Evolutionary conservation across 768 basidiomycete genomes (phyloP).

Genomic region (Russula emetica): DNA sequence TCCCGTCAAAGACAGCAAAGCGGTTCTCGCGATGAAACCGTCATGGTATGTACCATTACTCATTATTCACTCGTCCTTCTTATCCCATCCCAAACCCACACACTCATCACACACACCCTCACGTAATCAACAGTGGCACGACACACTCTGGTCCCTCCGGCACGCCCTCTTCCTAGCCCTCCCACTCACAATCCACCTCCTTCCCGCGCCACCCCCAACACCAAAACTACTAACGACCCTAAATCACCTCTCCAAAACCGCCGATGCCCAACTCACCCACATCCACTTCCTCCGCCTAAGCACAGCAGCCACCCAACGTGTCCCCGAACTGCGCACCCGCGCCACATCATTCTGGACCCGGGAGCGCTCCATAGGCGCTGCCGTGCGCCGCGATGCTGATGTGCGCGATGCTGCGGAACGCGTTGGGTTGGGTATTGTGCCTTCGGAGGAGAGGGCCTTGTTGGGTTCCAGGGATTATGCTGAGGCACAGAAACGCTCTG

Average conservation of each 20-base stretch:
- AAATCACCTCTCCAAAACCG: background rate
- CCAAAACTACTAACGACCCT: background rate
- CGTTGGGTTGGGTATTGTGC: conserved; percentile 5
- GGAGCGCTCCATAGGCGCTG: conserved; percentile 14
- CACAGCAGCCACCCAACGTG: conserved; percentile 8
- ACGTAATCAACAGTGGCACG: conserved; percentile 21
- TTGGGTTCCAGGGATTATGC: conserved; percentile 6
- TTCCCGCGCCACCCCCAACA: conserved; percentile 8
- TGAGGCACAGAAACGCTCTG: background rate
- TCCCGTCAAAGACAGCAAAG: background rate
- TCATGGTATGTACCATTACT: conserved; percentile 21
- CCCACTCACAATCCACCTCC: conserved; percentile 19
- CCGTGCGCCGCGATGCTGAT: conserved; percentile 17
- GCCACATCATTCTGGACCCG: conserved; percentile 15
- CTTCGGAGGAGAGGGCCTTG: background rate
- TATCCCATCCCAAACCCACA: background rate
- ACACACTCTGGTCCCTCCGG: conserved; percentile 22
- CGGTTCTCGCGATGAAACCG: background rate
- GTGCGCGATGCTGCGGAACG: conserved; percentile 22
- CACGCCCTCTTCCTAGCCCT: conserved; percentile 25
- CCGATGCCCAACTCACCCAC: conserved; percentile 19
- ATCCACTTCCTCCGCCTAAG: conserved; percentile 16
- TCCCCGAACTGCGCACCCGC: conserved; percentile 18
- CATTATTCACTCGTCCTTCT: background rate
- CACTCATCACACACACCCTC: background rate